Evolutionary conservation across 495 filamentous ascomycete species (phyloP).

Genomic region (Darksidea phi): DNA sequence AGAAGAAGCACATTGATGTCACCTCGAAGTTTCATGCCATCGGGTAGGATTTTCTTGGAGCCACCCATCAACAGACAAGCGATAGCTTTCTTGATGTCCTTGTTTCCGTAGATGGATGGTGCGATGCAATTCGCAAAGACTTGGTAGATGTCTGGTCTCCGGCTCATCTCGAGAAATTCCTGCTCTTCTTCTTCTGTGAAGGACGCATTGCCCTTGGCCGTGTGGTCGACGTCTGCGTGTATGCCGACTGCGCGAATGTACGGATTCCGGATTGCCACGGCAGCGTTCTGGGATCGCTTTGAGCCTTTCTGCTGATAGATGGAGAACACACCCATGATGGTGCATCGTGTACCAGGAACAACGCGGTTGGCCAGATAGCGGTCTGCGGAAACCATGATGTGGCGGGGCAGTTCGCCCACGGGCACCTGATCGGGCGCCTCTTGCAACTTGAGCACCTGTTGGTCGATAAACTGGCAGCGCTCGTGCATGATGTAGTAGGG

Average conservation of each 20-base stretch:
- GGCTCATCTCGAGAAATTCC: slow-evolving; percentile 91
- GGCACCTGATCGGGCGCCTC: slow-evolving; percentile 98
- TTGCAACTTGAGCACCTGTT: slow-evolving; percentile 97
- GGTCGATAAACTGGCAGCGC: slow-evolving; percentile 92
- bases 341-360: slow-evolving; percentile 91
- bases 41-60: slow-evolving; percentile 96
- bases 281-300: slow-evolving; percentile 68
- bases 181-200: slow-evolving; percentile 98
- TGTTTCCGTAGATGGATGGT: slow-evolving; percentile 94
- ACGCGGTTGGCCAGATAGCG: slow-evolving; percentile 95
- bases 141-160: slow-evolving; percentile 87
- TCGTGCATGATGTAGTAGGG: slow-evolving; percentile 96
- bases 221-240: slow-evolving; percentile 83
- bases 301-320: slow-evolving; percentile 90
- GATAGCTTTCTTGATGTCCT: slow-evolving; percentile 98
- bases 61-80: slow-evolving; percentile 92
- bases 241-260: slow-evolving; percentile 96
- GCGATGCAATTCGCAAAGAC: slow-evolving; percentile 90
- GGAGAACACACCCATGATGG: slow-evolving; percentile 94
- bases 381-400: slow-evolving; percentile 92
- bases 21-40: slow-evolving; percentile 97
- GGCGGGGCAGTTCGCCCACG: slow-evolving; percentile 91
- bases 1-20: slow-evolving; percentile 98
- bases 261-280: slow-evolving; percentile 92
- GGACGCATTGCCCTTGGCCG: slow-evolving; percentile 76